Conservation (phyloP, 306 rosid species). For the Gleditsia sinensis region DNA sequence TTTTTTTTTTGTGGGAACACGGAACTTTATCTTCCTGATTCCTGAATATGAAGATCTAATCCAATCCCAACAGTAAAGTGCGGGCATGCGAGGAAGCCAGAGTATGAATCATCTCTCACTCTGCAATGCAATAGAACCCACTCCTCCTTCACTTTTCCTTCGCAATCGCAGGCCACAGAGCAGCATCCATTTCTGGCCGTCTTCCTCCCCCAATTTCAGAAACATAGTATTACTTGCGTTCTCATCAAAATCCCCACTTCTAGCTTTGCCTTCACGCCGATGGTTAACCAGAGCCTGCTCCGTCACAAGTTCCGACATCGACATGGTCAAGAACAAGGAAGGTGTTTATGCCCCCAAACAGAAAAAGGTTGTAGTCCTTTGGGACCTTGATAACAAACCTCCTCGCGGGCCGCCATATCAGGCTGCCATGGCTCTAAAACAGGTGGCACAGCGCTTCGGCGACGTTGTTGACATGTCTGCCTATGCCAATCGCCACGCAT, state of each 20-base stretch:
- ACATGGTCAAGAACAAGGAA: conserved; percentile 75
- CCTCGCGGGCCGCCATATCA: conserved; percentile 84
- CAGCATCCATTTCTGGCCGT: not conserved
- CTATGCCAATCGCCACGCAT: conserved; percentile 86
- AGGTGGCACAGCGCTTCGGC: conserved; percentile 59
- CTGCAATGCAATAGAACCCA: conserved; percentile 19
- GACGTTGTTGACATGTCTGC: conserved; percentile 73
- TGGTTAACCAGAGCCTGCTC: conserved; percentile 36
- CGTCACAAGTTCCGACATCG: conserved; percentile 52
- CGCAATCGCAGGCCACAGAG: not conserved
- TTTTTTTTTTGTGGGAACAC: too few species aligned
- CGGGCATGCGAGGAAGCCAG: not conserved
- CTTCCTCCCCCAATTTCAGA: conserved; percentile 9
- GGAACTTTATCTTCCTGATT: not conserved
- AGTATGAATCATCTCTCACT: conserved; percentile 35
- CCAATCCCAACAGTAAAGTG: not conserved
- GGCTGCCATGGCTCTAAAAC: conserved; percentile 73
- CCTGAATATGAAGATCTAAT: not conserved
- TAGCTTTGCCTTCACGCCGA: not conserved
- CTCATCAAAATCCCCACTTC: conserved; percentile 22
- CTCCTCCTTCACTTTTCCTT: conserved; percentile 1
- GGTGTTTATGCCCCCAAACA: conserved; percentile 62
- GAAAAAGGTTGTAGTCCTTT: conserved; percentile 69
- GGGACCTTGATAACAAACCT: conserved; percentile 98
- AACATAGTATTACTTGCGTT: not conserved